These are phyloP conservation scores for Quercus alba DNA, from an alignment of 306 rosid species.

Conservation along the genomic window DNA sequence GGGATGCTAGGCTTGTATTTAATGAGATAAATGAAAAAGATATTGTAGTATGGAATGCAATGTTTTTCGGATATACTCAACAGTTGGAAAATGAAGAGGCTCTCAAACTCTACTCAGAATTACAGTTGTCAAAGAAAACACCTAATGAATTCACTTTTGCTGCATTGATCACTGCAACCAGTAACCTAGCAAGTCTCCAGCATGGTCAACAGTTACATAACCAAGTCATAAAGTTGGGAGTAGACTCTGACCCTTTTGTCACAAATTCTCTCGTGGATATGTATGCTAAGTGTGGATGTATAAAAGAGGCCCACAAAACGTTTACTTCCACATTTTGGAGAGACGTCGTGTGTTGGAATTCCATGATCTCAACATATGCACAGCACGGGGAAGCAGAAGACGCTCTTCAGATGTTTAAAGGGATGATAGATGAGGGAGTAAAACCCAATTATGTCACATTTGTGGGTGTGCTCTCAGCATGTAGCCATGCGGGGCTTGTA, in stretches of 20 bases:
- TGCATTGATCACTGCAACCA: conserved; percentile 61
- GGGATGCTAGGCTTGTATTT: conserved; percentile 70
- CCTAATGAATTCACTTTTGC: conserved; percentile 88
- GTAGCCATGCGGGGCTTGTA: conserved; percentile 81
- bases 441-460: conserved; percentile 74
- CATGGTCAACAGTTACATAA: conserved; percentile 81
- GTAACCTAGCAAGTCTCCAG: conserved; percentile 65
- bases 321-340: conserved; percentile 44
- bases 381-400: conserved; percentile 76
- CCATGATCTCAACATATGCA: conserved; percentile 81
- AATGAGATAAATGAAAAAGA: conserved; percentile 67
- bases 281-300: conserved; percentile 86
- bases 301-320: conserved; percentile 54
- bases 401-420: conserved; percentile 58
- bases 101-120: conserved; percentile 55
- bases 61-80: conserved; percentile 67
- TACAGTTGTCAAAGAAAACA: conserved; percentile 49
- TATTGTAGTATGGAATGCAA: conserved; percentile 86
- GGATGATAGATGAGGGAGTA: conserved; percentile 48
- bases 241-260: conserved; percentile 64
- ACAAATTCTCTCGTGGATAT: conserved; percentile 75
- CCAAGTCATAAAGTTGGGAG: conserved; percentile 76
- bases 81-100: conserved; percentile 64
- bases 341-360: conserved; percentile 87
- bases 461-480: conserved; percentile 78